Evolutionary conservation across 805 yeast species (phyloP).

Genomic region (Metschnikowia lunata): DNA sequence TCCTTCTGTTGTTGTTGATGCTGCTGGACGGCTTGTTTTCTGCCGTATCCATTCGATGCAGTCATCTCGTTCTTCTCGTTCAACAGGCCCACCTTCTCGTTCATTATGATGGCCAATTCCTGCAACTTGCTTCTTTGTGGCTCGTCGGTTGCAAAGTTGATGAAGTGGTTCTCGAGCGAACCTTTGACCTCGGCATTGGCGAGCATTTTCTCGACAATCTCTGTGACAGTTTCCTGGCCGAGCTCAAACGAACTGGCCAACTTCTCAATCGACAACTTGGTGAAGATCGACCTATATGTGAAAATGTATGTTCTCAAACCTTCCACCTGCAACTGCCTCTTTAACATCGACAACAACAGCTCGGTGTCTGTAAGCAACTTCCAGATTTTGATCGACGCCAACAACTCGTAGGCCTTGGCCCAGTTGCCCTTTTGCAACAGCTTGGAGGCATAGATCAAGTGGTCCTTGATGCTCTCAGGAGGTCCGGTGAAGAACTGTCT

Average conservation of each 20-base stretch:
- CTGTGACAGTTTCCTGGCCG: conserved; percentile 48
- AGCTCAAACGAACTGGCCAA: conserved; percentile 67
- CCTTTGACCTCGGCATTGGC: conserved; percentile 75
- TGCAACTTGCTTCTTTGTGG: conserved; percentile 81
- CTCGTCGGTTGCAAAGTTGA: conserved; percentile 64
- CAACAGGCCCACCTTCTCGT: conserved; percentile 73
- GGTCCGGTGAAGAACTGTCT: conserved; percentile 96
- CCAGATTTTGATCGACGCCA: conserved; percentile 83
- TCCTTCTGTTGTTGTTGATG: conserved; percentile 32
- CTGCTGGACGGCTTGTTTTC: conserved; percentile 37
- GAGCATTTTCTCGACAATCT: conserved; percentile 71
- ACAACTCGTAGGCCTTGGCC: conserved; percentile 67
- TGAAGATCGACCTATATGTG: conserved; percentile 72
- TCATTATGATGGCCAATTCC: conserved; percentile 78
- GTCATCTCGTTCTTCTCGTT: conserved; percentile 83
- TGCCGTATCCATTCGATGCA: conserved; percentile 66
- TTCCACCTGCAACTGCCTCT: conserved; percentile 76
- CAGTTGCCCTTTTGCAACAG: conserved; percentile 87
- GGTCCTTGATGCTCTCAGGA: conserved; percentile 93
- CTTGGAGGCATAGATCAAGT: conserved; percentile 86
- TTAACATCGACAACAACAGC: conserved; percentile 64
- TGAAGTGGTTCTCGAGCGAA: conserved; percentile 59
- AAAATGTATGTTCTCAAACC: conserved; percentile 91
- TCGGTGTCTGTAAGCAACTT: conserved; percentile 68
- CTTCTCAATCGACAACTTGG: conserved; percentile 65